Percentiles rank a stretch among this genome's conserved stretches.
Evolutionary conservation across 805 yeast species (phyloP).

Genomic region (Metschnikowia sp.): DNA sequence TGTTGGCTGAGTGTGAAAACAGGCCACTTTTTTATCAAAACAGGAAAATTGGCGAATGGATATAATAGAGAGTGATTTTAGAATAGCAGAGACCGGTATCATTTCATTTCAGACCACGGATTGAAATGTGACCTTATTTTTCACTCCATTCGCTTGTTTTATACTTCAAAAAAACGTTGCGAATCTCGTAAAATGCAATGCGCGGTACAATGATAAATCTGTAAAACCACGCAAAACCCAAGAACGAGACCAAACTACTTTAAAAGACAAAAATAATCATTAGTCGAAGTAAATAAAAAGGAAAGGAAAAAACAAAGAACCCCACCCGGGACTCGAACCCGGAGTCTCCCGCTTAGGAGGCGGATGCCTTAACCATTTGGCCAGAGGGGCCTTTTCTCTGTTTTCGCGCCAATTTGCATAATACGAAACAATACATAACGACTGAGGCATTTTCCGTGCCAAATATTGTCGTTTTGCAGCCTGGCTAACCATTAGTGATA

Average conservation of each 20-base stretch:
- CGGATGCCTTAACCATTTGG: conserved; percentile 55
- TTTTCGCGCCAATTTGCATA: too few species aligned
- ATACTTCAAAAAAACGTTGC: too few species aligned
- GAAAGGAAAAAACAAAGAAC: conserved; percentile 14
- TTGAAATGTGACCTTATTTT: not conserved
- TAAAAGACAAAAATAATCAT: not conserved
- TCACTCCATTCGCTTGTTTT: not conserved
- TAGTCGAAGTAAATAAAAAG: not conserved
- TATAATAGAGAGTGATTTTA: too few species aligned
- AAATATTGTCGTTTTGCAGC: too few species aligned
- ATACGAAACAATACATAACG: too few species aligned
- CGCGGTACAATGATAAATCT: too few species aligned
- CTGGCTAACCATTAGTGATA: too few species aligned
- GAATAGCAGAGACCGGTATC: not conserved
- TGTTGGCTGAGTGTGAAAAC: too few species aligned
- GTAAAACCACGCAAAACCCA: not conserved
- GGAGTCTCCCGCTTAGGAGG: conserved; percentile 39
- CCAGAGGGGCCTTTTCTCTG: conserved; percentile 40
- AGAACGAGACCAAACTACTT: not conserved
- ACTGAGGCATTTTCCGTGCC: too few species aligned
- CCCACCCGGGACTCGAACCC: conserved; percentile 40
- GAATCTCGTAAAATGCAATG: too few species aligned
- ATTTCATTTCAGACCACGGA: not conserved
- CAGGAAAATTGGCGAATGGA: too few species aligned
- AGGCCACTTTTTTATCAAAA: too few species aligned